Base-by-base conservation (phyloP, 129 eudicot species). In the Helianthus tuberosus region DNA sequence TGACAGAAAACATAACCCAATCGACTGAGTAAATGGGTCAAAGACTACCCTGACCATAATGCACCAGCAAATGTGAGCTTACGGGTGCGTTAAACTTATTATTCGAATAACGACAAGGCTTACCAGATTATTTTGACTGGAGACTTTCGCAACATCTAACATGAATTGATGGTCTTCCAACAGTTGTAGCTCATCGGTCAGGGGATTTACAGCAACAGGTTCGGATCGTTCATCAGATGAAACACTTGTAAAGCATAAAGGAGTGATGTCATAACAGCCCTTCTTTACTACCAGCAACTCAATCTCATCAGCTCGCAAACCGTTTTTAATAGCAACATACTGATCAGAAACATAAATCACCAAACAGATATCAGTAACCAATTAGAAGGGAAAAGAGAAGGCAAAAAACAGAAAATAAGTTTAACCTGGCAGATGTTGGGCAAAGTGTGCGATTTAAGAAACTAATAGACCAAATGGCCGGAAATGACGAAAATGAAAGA, bases 71-170 rank as follows among this genome's bases (percentile, higher is more conserved):
- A 46, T 23, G 54, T 15, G 44, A 15, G 16, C 39, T 65, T 52
- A 12, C 14, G 72, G 20, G 46, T 17, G 38, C 12, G 39, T 14
- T 47, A 75, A 35, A 35, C 10, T 50, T 64, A 39, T 36, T 23
- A 60, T 12, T 20, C 13, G 44, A 69, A 8, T 60, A 11, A 27
- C 54, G 14, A 4, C 11, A 39, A 67, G 16, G 78, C 77, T 67
- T 89, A 88, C 97, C 97, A 88, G 72, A 82, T 79, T 61, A 61
- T 81, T 80, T 69, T 62, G 81, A 71, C 52, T 67, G 29, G 84
- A 79, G 25, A 41, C 69, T 77, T 79, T 85, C 84, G 78, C 55
- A 78, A 93, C 63, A 71, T 82, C 88, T 63, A 17, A 77, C 82
- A 90, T 43, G 10, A 75, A 80, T 77, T 83, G 87, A 70, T 86